phyloP scores from a whole-genome alignment of 805 yeast genomes.

The Candida alai region DNA sequence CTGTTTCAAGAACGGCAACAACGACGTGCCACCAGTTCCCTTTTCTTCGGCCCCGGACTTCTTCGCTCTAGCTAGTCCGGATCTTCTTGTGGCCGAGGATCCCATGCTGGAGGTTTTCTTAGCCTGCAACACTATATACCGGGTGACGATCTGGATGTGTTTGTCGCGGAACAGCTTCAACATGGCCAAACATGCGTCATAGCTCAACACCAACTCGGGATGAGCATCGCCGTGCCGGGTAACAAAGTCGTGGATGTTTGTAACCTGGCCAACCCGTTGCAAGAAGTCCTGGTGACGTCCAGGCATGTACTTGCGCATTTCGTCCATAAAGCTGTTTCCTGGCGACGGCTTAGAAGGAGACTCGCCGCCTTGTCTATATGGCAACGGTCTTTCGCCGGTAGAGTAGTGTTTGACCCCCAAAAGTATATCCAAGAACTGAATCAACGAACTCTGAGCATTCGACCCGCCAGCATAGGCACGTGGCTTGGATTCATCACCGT shows the following conservation, averaged over 20 bases:
- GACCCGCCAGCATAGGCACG: conserved; percentile 80
- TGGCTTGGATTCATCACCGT: conserved; percentile 60
- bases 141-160: conserved; percentile 88
- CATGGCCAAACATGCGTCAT: conserved; percentile 89
- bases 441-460: conserved; percentile 87
- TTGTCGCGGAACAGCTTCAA: conserved; percentile 84
- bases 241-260: conserved; percentile 66
- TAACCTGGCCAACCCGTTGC: conserved; percentile 50
- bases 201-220: conserved; percentile 63
- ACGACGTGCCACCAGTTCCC: conserved; percentile 94
- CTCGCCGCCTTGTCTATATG: conserved; percentile 8
- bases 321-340: conserved; percentile 58
- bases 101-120: conserved; percentile 51
- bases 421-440: conserved; percentile 79
- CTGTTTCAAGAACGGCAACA: conserved; percentile 88
- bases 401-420: conserved; percentile 75
- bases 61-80: conserved; percentile 59
- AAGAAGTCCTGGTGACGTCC: conserved; percentile 76
- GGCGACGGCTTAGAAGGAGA: conserved; percentile 11
- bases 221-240: conserved; percentile 29
- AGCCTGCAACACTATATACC: conserved; percentile 81
- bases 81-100: conserved; percentile 55
- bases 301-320: conserved; percentile 91
- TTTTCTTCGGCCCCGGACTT: conserved; percentile 49
- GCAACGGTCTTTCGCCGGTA: conserved; percentile 55